phyloP scores from a whole-genome alignment of 768 basidiomycete species.

The Pleurotus cornucopiae region DNA sequence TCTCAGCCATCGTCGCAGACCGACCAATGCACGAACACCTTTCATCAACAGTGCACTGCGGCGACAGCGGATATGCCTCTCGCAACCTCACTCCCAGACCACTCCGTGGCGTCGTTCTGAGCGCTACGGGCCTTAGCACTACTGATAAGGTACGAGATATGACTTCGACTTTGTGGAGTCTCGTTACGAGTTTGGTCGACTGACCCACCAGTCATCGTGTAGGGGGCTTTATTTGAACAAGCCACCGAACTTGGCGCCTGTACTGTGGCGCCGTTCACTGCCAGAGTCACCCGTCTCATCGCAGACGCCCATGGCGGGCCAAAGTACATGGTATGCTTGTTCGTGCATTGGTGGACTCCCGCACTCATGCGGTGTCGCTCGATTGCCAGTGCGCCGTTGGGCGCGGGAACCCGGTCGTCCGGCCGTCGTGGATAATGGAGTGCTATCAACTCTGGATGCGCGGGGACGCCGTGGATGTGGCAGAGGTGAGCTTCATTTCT shows the following conservation, averaged over 20 bases:
- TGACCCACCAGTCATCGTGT: constrained; percentile 1
- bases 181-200: neutral
- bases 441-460: constrained; percentile 70
- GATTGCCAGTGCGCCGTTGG: constrained; percentile 71
- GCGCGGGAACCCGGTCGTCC: constrained; percentile 74
- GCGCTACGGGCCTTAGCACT: constrained; percentile 62
- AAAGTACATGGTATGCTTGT: constrained; percentile 66
- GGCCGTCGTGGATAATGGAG: constrained; percentile 72
- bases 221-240: constrained; percentile 72
- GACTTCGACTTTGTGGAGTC: neutral
- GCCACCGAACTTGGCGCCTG: constrained; percentile 79
- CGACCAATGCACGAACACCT: no score
- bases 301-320: constrained; percentile 74
- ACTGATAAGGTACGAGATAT: constrained; percentile 57
- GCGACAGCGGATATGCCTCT: constrained; percentile 33
- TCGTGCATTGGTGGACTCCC: neutral
- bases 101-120: constrained; percentile 60
- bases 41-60: no score
- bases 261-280: constrained; percentile 69
- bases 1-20: no score
- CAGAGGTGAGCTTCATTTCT: constrained; percentile 30
- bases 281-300: constrained; percentile 84
- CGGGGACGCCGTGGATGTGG: constrained; percentile 74
- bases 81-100: constrained; percentile 54
- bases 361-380: neutral